Evolutionary conservation across 495 filamentous ascomycete genomes (phyloP), one percentile per base, ranked within the genome.

Genomic region (Gamarada debralockiae): DNA sequence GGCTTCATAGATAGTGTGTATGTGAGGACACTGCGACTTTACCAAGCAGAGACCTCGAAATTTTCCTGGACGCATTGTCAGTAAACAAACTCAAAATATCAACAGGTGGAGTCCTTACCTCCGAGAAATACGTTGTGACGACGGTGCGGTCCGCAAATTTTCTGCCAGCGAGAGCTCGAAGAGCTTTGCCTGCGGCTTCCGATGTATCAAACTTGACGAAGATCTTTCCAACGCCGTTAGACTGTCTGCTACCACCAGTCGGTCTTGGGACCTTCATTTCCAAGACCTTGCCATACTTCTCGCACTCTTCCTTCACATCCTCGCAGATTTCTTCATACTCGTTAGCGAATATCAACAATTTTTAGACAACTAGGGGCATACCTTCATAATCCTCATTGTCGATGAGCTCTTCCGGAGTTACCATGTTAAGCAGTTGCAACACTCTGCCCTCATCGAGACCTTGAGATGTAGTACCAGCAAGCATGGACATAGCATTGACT

Each of bases 401-500:
- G 72, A 97, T 85, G 15, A 99, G 76, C 70, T 99, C 93, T 52
- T 97, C 95, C 0, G 89, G 76, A 0, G 93, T 99, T 21, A 97
- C 92, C 93, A 97, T 97, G 70, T 99, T 99, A 59, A 97, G 73
- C 39, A 99, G 71, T 69, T 95, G 90, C 53, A 99, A 63, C 13
- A 99, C 92, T 39, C 90, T 80, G 50, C 84, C 81, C 39, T 81
- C 81, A 53, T 92, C 88, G 33, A 86, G 65, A 53, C 91, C 85
- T 38, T 77, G 76, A 27, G 86, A 87, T 7, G 88, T 92, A 31
- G 92, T 96, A 39, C 92, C 90, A 27, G 93, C 93, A 63, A 99
- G 91, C 89, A 97, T 92, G 24, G 91, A 93, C 90, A 99, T 97
- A 56, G 92, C 95, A 57, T 95, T 96, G 55, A 97, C 92, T 22